Percentiles rank a stretch among this genome's conserved stretches.
These are phyloP conservation scores for Tolypocladium guangdongense DNA, from an alignment of 2,329 filamentous ascomycete genomes.

Conservation along the genomic window DNA sequence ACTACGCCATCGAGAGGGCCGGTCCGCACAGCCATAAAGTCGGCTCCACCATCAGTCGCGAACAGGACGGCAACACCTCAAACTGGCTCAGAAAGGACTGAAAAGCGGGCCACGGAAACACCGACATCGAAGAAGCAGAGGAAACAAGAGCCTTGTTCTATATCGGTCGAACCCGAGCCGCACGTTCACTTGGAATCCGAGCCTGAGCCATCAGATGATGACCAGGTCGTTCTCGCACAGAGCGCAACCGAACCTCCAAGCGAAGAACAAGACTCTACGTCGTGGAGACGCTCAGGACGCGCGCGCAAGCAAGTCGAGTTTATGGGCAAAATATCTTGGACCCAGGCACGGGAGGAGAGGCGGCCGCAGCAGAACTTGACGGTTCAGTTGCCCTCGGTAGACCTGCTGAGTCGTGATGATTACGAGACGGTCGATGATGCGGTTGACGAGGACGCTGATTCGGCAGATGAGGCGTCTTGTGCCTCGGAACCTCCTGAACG, in stretches of 20 bases:
- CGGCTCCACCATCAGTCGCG: too few species aligned
- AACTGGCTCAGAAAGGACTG: too few species aligned
- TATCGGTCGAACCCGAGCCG: background rate
- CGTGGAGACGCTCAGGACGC: background rate
- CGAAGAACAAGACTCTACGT: background rate
- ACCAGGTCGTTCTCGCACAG: background rate
- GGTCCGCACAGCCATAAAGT: background rate
- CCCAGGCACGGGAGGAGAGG: conserved; percentile 9
- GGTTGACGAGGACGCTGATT: background rate
- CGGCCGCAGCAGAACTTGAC: conserved; percentile 4
- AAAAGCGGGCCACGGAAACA: background rate
- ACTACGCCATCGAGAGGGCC: background rate
- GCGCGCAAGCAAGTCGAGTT: conserved; percentile 17
- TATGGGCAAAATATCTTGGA: conserved; percentile 19
- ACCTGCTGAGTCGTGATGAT: conserved; percentile 2
- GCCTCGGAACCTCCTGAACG: conserved; percentile 3
- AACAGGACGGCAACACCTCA: background rate
- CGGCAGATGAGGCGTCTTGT: background rate
- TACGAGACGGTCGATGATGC: conserved; percentile 5
- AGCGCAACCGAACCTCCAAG: background rate
- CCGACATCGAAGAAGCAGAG: background rate
- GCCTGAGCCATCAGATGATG: background rate
- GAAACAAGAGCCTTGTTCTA: background rate
- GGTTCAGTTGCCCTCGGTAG: conserved; percentile 6
- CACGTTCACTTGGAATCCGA: background rate